Evolutionary conservation across 176 grass and related monocot species (phyloP).

Genomic region (Luzula sylvatica): DNA sequence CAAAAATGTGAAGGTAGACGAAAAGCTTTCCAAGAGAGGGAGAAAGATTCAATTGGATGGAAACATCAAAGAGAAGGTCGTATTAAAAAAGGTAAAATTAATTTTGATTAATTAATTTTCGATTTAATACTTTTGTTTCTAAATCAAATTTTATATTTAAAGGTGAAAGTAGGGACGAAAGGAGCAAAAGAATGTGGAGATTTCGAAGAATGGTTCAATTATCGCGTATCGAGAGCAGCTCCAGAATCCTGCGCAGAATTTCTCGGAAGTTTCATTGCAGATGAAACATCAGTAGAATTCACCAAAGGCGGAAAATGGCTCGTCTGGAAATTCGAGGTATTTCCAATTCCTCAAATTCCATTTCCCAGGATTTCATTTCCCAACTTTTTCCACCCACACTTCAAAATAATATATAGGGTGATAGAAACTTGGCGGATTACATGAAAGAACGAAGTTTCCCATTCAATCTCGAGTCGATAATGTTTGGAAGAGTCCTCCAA

Average conservation of each 20-base stretch:
- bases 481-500: slow-evolving; percentile 70
- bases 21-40: slow-evolving; percentile 26
- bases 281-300: slow-evolving; percentile 78
- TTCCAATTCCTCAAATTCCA: background rate
- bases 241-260: slow-evolving; percentile 83
- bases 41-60: slow-evolving; percentile 43
- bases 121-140: background rate
- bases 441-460: slow-evolving; percentile 51
- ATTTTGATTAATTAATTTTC: background rate
- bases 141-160: slow-evolving; percentile 5
- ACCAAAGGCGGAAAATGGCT: slow-evolving; percentile 96
- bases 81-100: slow-evolving; percentile 70
- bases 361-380: background rate
- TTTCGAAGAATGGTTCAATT: slow-evolving; percentile 99
- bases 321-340: slow-evolving; percentile 91
- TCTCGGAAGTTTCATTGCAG: slow-evolving; percentile 80
- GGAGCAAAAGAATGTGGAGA: slow-evolving; percentile 91
- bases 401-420: slow-evolving; percentile 28
- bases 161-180: slow-evolving; percentile 59
- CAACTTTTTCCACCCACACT: background rate
- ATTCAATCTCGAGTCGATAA: slow-evolving; percentile 55
- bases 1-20: slow-evolving; percentile 26
- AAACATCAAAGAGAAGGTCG: slow-evolving; percentile 82
- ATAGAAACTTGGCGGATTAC: slow-evolving; percentile 52
- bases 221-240: slow-evolving; percentile 69